Evolutionary conservation across 164 flowering plant genomes (phyloP).

Genomic region (Euptelea pleiosperma): DNA sequence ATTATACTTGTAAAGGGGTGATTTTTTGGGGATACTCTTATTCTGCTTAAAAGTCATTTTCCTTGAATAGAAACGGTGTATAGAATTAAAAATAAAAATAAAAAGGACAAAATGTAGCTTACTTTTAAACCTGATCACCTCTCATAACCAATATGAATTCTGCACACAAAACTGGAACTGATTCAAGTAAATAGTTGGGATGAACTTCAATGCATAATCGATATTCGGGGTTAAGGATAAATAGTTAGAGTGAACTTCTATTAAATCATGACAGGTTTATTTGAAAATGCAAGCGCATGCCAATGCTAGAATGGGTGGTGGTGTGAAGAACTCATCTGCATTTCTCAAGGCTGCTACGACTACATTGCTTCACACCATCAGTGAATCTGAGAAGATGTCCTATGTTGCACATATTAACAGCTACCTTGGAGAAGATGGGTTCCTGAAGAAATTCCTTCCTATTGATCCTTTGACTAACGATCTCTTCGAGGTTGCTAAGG

Average conservation of each 20-base stretch:
- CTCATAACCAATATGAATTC: no score
- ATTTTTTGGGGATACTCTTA: no score
- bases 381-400: constrained; percentile 81
- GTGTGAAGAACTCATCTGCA: constrained; percentile 68
- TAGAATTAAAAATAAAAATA: no score
- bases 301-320: constrained; percentile 49
- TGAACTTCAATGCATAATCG: not conserved
- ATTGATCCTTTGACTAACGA: constrained; percentile 72
- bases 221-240: not conserved
- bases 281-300: constrained; percentile 65
- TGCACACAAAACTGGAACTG: not conserved
- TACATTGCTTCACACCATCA: constrained; percentile 81
- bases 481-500: constrained; percentile 81
- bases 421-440: constrained; percentile 70
- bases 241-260: not conserved
- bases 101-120: no score
- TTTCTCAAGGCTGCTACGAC: constrained; percentile 85
- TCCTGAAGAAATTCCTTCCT: constrained; percentile 67
- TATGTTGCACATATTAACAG: constrained; percentile 84
- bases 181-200: not conserved
- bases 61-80: no score
- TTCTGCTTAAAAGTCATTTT: no score
- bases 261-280: constrained; percentile 47
- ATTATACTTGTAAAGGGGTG: no score
- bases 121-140: no score